phyloP scores from a whole-genome alignment of 352 stramenopile genomes.

The Peronospora belbahrii region DNA sequence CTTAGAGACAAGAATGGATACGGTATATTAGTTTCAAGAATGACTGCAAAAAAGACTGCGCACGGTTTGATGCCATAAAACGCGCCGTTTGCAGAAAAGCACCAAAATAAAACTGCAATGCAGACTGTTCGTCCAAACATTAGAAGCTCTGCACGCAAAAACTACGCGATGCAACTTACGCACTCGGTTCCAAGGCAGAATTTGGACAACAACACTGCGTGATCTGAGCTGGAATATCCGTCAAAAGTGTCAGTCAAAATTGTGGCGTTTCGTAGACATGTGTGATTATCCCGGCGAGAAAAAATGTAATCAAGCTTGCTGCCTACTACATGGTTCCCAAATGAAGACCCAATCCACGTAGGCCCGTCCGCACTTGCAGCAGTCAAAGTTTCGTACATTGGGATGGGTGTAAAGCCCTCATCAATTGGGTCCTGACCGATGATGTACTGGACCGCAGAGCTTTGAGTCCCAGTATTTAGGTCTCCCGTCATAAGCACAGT shows the following conservation, averaged over 20 bases:
- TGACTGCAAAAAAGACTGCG: too few species aligned
- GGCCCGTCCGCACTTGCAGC: conserved; percentile 27
- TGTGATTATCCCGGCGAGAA: conserved; percentile 35
- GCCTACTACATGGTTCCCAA: conserved; percentile 19
- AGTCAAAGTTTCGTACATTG: conserved; percentile 56
- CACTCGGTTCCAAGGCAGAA: conserved; percentile 51
- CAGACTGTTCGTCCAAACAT: too few species aligned
- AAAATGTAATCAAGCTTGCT: conserved; percentile 72
- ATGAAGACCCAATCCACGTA: conserved; percentile 62
- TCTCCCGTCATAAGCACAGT: conserved; percentile 61
- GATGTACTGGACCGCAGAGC: conserved; percentile 39
- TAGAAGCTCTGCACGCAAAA: too few species aligned
- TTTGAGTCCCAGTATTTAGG: conserved; percentile 42
- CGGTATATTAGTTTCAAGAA: too few species aligned
- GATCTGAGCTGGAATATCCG: conserved; percentile 52
- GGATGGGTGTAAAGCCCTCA: conserved; percentile 29
- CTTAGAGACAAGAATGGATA: too few species aligned
- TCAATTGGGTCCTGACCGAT: conserved; percentile 17
- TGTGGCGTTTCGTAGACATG: conserved; percentile 30
- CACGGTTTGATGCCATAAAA: too few species aligned
- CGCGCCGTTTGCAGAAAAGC: too few species aligned
- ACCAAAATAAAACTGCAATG: too few species aligned
- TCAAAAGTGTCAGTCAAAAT: conserved; percentile 45
- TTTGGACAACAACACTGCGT: conserved; percentile 46
- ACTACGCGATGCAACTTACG: conserved; percentile 22